These are phyloP conservation scores for Camellia granthamiana DNA, from an alignment of 148 eudicot genomes.

Conservation along the genomic window DNA sequence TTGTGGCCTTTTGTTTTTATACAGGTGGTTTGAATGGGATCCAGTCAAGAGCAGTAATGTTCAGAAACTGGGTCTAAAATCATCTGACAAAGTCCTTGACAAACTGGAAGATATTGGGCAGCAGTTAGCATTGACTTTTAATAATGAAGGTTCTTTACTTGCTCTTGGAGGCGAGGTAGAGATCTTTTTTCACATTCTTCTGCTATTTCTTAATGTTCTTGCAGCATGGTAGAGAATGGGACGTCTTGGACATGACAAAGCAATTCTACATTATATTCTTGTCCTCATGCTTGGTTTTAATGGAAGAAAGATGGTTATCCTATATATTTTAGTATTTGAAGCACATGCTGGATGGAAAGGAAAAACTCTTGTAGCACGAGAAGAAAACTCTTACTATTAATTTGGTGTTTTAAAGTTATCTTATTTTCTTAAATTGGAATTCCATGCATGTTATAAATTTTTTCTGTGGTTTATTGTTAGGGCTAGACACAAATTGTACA, in stretches of 20 bases:
- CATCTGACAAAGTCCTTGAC: slow-evolving; percentile 54
- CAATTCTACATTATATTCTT: neutral
- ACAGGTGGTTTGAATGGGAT: slow-evolving; percentile 79
- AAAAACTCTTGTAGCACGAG: neutral
- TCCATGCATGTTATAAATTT: neutral
- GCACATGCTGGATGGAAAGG: neutral
- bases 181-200: slow-evolving; percentile 14
- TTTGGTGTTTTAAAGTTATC: neutral
- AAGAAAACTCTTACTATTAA: neutral
- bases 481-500: neutral
- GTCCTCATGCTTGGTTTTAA: neutral
- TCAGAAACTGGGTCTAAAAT: slow-evolving; percentile 32
- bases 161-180: slow-evolving; percentile 87
- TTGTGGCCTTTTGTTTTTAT: neutral
- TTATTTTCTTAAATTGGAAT: neutral
- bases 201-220: neutral
- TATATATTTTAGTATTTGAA: neutral
- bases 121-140: slow-evolving; percentile 71
- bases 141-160: slow-evolving; percentile 63
- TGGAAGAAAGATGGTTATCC: neutral
- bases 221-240: slow-evolving; percentile 7
- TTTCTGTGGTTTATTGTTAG: neutral
- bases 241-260: neutral
- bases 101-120: slow-evolving; percentile 71
- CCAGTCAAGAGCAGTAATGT: slow-evolving; percentile 17